Percentiles rank a stretch among this genome's conserved stretches.
These are phyloP conservation scores for Mortierella sp. DNA, from an alignment of 371 early-diverging fungal species.

Conservation along the genomic window DNA sequence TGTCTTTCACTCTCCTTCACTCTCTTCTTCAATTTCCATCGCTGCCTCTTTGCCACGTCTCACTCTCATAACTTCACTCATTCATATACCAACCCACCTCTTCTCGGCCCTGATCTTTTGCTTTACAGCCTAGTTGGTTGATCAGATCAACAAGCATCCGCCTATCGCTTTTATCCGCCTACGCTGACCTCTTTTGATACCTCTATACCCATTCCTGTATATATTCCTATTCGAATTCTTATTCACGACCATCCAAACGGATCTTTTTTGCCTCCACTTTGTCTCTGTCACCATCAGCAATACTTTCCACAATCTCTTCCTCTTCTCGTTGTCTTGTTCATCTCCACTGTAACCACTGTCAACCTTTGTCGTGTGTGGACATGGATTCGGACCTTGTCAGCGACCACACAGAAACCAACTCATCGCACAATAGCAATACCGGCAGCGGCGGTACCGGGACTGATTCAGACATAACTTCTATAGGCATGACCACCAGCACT, in stretches of 20 bases:
- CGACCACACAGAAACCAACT: conserved; percentile 12
- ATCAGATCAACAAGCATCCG: too few species aligned
- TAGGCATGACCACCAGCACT: conserved; percentile 22
- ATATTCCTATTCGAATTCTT: conserved; percentile 5
- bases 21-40: neutral
- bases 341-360: neutral
- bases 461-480: neutral
- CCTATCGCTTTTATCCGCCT: neutral
- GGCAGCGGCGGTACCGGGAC: conserved; percentile 6
- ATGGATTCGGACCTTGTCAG: conserved; percentile 33
- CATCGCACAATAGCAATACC: neutral
- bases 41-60: neutral
- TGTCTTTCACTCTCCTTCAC: neutral
- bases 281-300: neutral
- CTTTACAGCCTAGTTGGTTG: too few species aligned
- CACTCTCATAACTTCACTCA: neutral
- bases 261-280: conserved; percentile 2
- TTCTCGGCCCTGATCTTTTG: neutral
- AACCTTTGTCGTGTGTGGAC: conserved; percentile 16
- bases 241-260: neutral
- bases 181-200: neutral
- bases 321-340: neutral
- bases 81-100: neutral
- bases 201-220: neutral
- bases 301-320: neutral